A percentile compares a stretch with the other conserved stretches of the same genome.
These are phyloP conservation scores for Boletus rubescentipes DNA, from an alignment of 768 basidiomycete genomes.

Conservation along the genomic window DNA sequence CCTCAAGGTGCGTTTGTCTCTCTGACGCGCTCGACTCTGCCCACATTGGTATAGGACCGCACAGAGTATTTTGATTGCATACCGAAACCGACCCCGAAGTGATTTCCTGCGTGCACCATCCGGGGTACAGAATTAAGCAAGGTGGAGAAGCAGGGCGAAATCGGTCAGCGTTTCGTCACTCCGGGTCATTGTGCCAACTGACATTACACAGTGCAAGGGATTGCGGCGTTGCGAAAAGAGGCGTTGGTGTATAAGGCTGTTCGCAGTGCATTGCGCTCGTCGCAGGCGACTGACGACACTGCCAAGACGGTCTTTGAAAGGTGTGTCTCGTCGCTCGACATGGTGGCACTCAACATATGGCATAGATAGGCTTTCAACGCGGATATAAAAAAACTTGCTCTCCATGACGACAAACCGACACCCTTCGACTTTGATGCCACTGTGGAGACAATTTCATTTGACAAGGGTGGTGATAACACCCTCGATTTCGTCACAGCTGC, in stretches of 20 bases:
- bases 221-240: constrained; percentile 85
- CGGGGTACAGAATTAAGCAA: constrained; percentile 83
- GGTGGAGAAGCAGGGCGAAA: constrained; percentile 91
- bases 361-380: constrained; percentile 65
- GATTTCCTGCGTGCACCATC: constrained; percentile 97
- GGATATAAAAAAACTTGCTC: too few relatives aligned
- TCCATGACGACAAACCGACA: constrained; percentile 90
- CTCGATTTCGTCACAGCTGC: constrained; percentile 95
- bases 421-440: constrained; percentile 84
- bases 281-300: constrained; percentile 42
- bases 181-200: neutral
- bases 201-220: constrained; percentile 70
- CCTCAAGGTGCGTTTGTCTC: constrained; percentile 57
- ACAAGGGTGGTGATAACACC: constrained; percentile 97
- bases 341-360: neutral
- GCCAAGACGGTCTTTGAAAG: constrained; percentile 81
- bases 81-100: constrained; percentile 90
- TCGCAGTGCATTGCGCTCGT: constrained; percentile 59
- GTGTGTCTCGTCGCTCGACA: constrained; percentile 40
- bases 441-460: constrained; percentile 75
- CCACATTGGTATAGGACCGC: constrained; percentile 52
- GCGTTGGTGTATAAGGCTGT: constrained; percentile 85
- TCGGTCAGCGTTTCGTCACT: constrained; percentile 50
- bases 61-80: constrained; percentile 97
- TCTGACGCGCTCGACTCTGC: neutral